Conservation (phyloP, 2,329 filamentous ascomycete species). For the Plectosphaerella plurivora region DNA sequence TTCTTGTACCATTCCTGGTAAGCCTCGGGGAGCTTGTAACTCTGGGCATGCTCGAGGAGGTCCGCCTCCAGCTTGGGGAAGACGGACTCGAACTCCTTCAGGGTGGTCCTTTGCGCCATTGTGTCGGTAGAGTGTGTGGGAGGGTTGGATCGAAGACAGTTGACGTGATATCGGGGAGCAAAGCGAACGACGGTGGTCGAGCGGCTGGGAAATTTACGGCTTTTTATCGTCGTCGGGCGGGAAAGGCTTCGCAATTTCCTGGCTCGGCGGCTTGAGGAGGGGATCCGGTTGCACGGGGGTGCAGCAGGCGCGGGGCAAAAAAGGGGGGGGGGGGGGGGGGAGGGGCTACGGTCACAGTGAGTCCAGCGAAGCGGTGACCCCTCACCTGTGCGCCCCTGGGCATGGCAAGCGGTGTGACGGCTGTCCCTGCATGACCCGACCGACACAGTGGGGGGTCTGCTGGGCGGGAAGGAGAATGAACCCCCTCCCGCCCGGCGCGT, state of each 20-base stretch:
- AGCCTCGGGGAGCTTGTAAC: constrained; percentile 78
- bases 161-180: neutral
- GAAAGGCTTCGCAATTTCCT: neutral
- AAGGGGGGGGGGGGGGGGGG: neutral
- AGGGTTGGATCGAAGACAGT: neutral
- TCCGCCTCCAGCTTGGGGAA: constrained; percentile 84
- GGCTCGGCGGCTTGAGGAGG: neutral
- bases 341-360: neutral
- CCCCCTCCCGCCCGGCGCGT: neutral
- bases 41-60: constrained; percentile 70
- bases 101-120: constrained; percentile 69
- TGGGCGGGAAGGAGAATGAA: neutral
- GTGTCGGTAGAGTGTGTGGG: constrained; percentile 17
- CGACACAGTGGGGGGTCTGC: neutral
- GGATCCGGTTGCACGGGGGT: neutral
- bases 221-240: constrained; percentile 3
- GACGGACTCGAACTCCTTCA: constrained; percentile 83
- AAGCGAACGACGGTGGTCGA: neutral
- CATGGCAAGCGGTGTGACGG: neutral
- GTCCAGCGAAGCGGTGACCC: neutral
- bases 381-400: neutral
- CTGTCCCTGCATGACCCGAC: neutral
- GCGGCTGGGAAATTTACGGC: constrained; percentile 7
- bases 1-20: constrained; percentile 83
- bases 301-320: neutral